phyloP scores from a whole-genome alignment of 306 rosid species.

The Hippophae gyantsensis region DNA sequence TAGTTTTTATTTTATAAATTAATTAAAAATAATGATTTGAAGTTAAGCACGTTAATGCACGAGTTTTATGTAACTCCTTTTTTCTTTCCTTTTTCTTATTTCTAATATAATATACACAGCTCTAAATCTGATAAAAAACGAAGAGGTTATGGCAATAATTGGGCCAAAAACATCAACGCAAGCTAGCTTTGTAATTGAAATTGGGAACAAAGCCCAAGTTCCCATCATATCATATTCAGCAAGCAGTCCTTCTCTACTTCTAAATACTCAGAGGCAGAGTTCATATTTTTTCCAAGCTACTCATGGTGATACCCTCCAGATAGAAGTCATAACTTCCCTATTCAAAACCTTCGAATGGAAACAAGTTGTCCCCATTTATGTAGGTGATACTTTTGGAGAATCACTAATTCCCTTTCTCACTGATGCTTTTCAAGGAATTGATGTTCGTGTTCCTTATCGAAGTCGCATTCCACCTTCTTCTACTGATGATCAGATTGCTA shows the following conservation, averaged over 20 bases:
- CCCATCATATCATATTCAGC: conserved; percentile 34
- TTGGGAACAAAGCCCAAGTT: conserved; percentile 25
- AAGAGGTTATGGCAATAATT: conserved; percentile 29
- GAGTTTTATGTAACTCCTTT: too few relatives aligned
- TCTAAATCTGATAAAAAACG: conserved; percentile 16
- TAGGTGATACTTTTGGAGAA: conserved; percentile 15
- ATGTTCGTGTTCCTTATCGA: conserved; percentile 23
- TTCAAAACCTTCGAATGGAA: conserved; percentile 30
- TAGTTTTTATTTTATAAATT: too few relatives aligned
- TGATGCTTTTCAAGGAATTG: conserved; percentile 19
- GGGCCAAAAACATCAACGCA: conserved; percentile 28
- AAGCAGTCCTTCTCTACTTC: conserved; percentile 18
- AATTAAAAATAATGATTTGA: too few relatives aligned
- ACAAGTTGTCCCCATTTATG: conserved; percentile 25
- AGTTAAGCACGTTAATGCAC: too few relatives aligned
- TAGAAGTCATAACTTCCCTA: conserved; percentile 16
- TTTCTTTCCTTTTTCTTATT: background rate
- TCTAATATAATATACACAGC: conserved; percentile 10
- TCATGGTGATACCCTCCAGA: conserved; percentile 21
- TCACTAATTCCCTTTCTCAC: conserved; percentile 17
- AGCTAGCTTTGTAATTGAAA: conserved; percentile 19
- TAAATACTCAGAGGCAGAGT: conserved; percentile 15
- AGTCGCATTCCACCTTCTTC: conserved; percentile 20
- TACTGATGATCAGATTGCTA: conserved; percentile 10
- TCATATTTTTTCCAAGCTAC: conserved; percentile 22